These are phyloP conservation scores for Tulasnella sp. DNA, from an alignment of 768 basidiomycete genomes.

Conservation along the genomic window DNA sequence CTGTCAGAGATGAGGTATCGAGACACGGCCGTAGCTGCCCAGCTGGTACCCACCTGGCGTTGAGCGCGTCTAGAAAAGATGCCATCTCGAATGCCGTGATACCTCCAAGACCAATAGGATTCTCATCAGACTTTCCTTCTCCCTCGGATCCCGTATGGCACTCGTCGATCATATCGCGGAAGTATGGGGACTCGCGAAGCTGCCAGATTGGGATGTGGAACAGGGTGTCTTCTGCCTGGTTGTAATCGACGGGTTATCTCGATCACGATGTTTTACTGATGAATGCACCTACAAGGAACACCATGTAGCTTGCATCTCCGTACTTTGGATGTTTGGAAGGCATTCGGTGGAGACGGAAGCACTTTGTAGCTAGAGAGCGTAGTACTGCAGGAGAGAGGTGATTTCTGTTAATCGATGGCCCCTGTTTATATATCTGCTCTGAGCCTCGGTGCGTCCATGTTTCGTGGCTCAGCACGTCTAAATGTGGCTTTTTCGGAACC, in stretches of 20 bases:
- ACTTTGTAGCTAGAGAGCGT: not conserved
- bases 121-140: constrained; percentile 14
- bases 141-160: not conserved
- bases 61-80: not conserved
- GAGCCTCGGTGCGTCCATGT: too few relatives aligned
- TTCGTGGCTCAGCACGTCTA: too few relatives aligned
- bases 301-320: not conserved
- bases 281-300: not conserved
- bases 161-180: constrained; percentile 12
- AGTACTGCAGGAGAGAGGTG: too few relatives aligned
- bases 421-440: too few relatives aligned
- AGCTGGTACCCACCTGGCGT: not conserved
- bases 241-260: not conserved
- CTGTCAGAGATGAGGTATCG: not conserved
- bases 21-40: not conserved
- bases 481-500: too few relatives aligned
- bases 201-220: not conserved
- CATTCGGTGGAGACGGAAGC: not conserved
- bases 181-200: not conserved
- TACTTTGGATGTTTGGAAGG: not conserved
- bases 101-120: constrained; percentile 5
- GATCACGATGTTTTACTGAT: not conserved
- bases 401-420: too few relatives aligned
- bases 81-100: constrained; percentile 16
- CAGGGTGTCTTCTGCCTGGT: constrained; percentile 13